Evolutionary conservation across 2,329 filamentous ascomycete species (phyloP).

Genomic region (Spiromastix sp.): DNA sequence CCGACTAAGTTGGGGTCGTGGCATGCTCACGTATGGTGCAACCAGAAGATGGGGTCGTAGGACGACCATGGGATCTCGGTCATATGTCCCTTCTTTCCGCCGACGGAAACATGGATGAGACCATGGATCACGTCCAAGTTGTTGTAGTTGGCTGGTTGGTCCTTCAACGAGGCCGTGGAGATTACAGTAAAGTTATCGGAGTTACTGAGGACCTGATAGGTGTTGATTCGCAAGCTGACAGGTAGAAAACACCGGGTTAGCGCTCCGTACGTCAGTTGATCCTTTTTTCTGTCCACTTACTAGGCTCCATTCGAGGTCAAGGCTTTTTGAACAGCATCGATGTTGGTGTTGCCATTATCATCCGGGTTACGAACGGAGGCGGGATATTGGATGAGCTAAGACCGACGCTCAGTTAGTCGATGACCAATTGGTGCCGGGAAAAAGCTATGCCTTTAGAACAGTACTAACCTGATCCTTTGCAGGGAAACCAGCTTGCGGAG

Average conservation of each 20-base stretch:
- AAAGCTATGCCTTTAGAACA: not conserved
- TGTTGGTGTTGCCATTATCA: slow-evolving; percentile 9
- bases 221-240: slow-evolving; percentile 13
- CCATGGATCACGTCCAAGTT: slow-evolving; percentile 38
- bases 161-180: slow-evolving; percentile 12
- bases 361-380: slow-evolving; percentile 14
- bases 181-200: slow-evolving; percentile 19
- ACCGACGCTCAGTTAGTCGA: not conserved
- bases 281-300: too few species aligned
- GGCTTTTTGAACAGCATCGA: slow-evolving; percentile 9
- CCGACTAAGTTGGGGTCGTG: not conserved
- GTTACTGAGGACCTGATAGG: slow-evolving; percentile 20
- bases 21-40: slow-evolving; percentile 51
- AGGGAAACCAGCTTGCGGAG: slow-evolving; percentile 14
- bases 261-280: slow-evolving; percentile 1
- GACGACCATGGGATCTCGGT: slow-evolving; percentile 60
- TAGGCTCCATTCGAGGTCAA: slow-evolving; percentile 15
- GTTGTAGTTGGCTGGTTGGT: slow-evolving; percentile 12
- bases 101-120: slow-evolving; percentile 43
- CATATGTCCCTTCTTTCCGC: slow-evolving; percentile 54
- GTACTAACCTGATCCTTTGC: slow-evolving; percentile 9
- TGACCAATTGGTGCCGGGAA: not conserved
- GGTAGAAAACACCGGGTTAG: slow-evolving; percentile 2
- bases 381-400: slow-evolving; percentile 10
- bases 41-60: slow-evolving; percentile 70